These are phyloP conservation scores for Liquidambar formosana DNA, from an alignment of 164 flowering plant genomes.

Conservation along the genomic window DNA sequence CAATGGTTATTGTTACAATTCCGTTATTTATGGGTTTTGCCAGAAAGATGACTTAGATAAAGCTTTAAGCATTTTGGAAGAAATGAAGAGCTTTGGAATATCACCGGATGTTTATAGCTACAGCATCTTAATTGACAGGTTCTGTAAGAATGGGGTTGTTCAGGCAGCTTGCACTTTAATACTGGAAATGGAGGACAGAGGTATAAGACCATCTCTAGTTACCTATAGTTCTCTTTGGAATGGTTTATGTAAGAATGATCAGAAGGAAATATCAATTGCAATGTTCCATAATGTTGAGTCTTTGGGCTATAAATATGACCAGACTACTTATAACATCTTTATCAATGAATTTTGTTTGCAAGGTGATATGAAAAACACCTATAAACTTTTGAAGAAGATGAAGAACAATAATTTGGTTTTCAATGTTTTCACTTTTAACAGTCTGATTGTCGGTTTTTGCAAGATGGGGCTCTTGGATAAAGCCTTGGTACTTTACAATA, in stretches of 20 bases:
- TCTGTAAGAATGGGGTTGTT: conserved; percentile 50
- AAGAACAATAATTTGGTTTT: conserved; percentile 35
- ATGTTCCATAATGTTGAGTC: conserved; percentile 29
- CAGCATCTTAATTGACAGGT: conserved; percentile 57
- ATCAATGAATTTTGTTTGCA: conserved; percentile 43
- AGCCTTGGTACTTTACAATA: conserved; percentile 33
- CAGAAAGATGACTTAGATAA: conserved; percentile 34
- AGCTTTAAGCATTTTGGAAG: conserved; percentile 49
- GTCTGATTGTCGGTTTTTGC: conserved; percentile 41
- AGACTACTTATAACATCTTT: conserved; percentile 34
- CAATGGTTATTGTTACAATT: conserved; percentile 55
- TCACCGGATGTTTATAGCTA: conserved; percentile 59
- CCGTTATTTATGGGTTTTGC: conserved; percentile 51
- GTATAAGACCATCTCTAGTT: conserved; percentile 47
- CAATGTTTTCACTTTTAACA: conserved; percentile 27
- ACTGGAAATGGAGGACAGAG: conserved; percentile 41
- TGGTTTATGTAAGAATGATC: conserved; percentile 41
- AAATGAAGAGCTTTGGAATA: conserved; percentile 48
- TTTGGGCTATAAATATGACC: conserved; percentile 43
- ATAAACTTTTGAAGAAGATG: conserved; percentile 45
- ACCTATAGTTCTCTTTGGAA: conserved; percentile 43
- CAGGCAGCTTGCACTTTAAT: conserved; percentile 34
- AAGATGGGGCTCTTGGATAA: conserved; percentile 32
- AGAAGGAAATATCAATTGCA: conserved; percentile 33
- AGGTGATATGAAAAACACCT: conserved; percentile 43